Evolutionary conservation across 371 early-diverging fungal genomes (phyloP), one percentile per base, ranked within the genome.

Genomic region (Syncephalastrum sp.): DNA sequence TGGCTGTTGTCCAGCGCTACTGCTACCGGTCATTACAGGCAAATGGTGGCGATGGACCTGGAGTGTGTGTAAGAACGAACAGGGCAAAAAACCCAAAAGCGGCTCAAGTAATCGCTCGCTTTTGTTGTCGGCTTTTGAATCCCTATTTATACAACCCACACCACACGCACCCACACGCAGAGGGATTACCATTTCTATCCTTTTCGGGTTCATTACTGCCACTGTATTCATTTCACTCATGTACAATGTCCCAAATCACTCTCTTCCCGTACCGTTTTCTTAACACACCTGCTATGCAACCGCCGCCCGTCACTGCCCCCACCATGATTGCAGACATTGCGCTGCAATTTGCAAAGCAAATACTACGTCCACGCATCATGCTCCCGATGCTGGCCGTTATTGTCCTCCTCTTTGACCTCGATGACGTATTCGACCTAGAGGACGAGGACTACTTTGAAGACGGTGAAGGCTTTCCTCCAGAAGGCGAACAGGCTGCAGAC

Each of bases 341-440:
- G 13, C 19, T 72, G 19, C 70, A 77, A 46, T 77, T 77, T 29
- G 64, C 69, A 42, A 68, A 59, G 27, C 72, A 74, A 50, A 63
- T 77, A 3, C 61, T 77, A 61, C 64, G 63, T 27, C 78, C 74
- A 4, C 63, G 60, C 29, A 60, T 77, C 5, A 42, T 77, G 19
- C 45, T 72, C 15, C 72, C 72, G 16, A 68, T 72, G 67, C 60
- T 77, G 1, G 60, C 72, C 29, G 58, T 72, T 23, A 68, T 72
- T 41, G 70, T 74, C 5, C 45, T 77, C 8, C 50, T 77, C 13
- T 77, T 77, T 56, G 78, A 77, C 63, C 57, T 77, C 14, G 73
- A 76, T 19, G 75, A 70, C 43, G 59, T 65, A 23, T 63, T 77
- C 50, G 72, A 77, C 47, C 21, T 77, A 12, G 77, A 77, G 21